Conservation (phyloP, 2,329 filamentous ascomycete genomes). For the Penicillium sp. region DNA sequence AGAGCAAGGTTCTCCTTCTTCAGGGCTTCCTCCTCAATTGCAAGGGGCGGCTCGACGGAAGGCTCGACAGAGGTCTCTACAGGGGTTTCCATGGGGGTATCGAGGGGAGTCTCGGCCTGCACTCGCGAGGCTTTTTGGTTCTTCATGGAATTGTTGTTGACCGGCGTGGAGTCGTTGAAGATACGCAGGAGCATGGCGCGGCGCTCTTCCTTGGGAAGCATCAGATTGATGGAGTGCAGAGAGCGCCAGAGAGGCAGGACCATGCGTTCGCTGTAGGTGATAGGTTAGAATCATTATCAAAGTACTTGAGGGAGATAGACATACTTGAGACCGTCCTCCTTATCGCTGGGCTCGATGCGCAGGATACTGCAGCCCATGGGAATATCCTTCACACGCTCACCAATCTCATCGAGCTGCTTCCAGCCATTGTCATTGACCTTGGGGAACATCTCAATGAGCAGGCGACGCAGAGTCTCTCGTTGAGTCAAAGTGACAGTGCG, state of each 20-base stretch:
- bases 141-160: conserved; percentile 63
- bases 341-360: conserved; percentile 73
- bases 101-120: background rate
- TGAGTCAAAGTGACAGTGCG: conserved; percentile 74
- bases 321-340: conserved; percentile 58
- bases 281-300: conserved; percentile 18
- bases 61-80: conserved; percentile 10
- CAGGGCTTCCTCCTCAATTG: conserved; percentile 39
- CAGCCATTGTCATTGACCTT: conserved; percentile 75
- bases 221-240: conserved; percentile 87
- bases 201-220: conserved; percentile 97
- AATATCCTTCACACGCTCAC: conserved; percentile 75
- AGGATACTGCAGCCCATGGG: conserved; percentile 92
- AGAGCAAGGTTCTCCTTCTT: conserved; percentile 42
- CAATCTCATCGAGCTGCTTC: conserved; percentile 81
- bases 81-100: background rate
- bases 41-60: conserved; percentile 20
- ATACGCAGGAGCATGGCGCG: conserved; percentile 87
- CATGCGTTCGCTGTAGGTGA: conserved; percentile 65
- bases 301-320: conserved; percentile 15
- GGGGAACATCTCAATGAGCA: conserved; percentile 96
- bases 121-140: conserved; percentile 9
- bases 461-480: conserved; percentile 75
- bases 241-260: conserved; percentile 94
- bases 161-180: conserved; percentile 83